These are phyloP conservation scores for Flaveria sonorensis DNA, from an alignment of 129 eudicot species.

Conservation along the genomic window DNA sequence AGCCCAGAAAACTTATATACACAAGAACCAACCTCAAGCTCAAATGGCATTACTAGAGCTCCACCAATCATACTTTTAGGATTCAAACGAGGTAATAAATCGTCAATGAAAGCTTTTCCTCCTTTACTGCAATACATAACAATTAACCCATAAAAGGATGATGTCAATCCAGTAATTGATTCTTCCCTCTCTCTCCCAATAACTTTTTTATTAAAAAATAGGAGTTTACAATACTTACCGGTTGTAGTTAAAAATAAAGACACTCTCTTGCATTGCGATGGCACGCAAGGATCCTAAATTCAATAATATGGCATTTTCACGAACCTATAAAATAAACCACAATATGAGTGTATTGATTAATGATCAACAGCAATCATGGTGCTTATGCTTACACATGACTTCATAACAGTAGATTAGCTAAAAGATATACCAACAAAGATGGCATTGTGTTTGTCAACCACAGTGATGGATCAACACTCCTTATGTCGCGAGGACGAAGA, in stretches of 20 bases:
- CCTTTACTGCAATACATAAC: constrained; percentile 59
- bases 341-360: constrained; percentile 7
- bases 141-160: constrained; percentile 8
- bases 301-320: constrained; percentile 88
- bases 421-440: constrained; percentile 70
- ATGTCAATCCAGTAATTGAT: constrained; percentile 8
- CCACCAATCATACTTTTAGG: constrained; percentile 77
- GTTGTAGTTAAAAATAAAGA: constrained; percentile 84
- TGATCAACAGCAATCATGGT: not conserved
- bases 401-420: constrained; percentile 24
- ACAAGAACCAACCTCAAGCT: constrained; percentile 74
- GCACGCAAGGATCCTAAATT: constrained; percentile 92
- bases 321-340: constrained; percentile 54
- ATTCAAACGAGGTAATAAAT: constrained; percentile 83
- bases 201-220: not conserved
- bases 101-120: constrained; percentile 95
- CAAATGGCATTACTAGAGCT: constrained; percentile 89
- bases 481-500: constrained; percentile 93
- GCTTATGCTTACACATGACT: constrained; percentile 36
- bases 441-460: constrained; percentile 99
- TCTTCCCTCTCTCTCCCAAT: not conserved
- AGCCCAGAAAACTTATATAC: constrained; percentile 8
- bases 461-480: constrained; percentile 97
- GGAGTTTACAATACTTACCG: constrained; percentile 48
- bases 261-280: constrained; percentile 91